Percentiles rank a stretch among this genome's conserved stretches.
Conservation (phyloP, 2,329 filamentous ascomycete genomes). For the Cercospora beticola region DNA sequence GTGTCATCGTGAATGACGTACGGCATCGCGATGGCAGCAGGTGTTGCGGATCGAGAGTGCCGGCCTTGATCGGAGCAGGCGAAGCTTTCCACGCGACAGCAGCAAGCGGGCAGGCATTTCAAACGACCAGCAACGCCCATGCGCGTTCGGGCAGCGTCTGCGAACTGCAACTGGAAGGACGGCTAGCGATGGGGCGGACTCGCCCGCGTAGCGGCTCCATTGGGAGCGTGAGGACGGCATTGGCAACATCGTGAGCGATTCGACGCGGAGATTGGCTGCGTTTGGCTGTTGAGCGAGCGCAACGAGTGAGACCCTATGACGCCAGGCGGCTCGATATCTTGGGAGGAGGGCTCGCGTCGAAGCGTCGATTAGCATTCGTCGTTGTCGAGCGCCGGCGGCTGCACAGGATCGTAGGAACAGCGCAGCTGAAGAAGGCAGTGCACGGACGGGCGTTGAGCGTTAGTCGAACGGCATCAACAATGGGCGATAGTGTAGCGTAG, state of each 20-base stretch:
- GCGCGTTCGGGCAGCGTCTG: not conserved
- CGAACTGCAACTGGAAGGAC: not conserved
- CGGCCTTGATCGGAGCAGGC: slow-evolving; percentile 13
- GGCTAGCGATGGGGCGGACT: not conserved
- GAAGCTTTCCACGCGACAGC: slow-evolving; percentile 13
- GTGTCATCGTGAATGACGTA: slow-evolving; percentile 16
- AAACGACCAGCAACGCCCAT: not conserved
- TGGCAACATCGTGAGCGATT: not conserved
- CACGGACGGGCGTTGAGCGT: not conserved
- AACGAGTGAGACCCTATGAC: not conserved
- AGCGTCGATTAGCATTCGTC: not conserved
- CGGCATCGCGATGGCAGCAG: slow-evolving; percentile 4
- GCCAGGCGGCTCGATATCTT: not conserved
- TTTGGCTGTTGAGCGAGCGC: not conserved
- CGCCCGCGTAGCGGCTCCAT: not conserved
- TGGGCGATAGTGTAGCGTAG: not conserved
- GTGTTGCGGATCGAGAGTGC: slow-evolving; percentile 6
- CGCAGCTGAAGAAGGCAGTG: not conserved
- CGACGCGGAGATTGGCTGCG: not conserved
- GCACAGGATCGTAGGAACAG: not conserved
- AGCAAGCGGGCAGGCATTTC: not conserved
- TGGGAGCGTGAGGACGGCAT: not conserved
- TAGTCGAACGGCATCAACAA: not conserved
- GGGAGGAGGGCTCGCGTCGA: not conserved
- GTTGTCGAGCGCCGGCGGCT: not conserved